Percentiles rank a stretch among this genome's conserved stretches.
These are phyloP conservation scores for Daldinia concentrica DNA, from an alignment of 495 filamentous ascomycete species.

Conservation along the genomic window DNA sequence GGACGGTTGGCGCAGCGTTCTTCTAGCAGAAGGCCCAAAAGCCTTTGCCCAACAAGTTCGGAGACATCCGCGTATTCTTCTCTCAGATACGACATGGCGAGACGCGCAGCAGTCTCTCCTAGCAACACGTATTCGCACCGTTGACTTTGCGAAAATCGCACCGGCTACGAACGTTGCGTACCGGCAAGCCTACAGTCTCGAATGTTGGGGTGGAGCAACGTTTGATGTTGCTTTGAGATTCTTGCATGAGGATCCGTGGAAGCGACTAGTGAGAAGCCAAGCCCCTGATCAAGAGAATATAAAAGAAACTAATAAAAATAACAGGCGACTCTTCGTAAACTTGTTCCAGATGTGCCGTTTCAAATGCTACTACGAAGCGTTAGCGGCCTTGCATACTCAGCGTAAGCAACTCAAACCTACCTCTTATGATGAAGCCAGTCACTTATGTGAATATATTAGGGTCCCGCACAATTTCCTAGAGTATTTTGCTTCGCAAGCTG, in stretches of 20 bases:
- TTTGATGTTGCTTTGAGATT: not conserved
- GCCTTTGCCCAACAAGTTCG: not conserved
- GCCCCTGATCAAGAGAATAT: not conserved
- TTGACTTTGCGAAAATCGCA: not conserved
- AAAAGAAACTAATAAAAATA: not conserved
- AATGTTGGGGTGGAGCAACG: not conserved
- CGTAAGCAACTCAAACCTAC: not conserved
- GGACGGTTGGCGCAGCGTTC: not conserved
- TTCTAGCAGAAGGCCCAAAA: not conserved
- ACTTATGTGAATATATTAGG: not conserved
- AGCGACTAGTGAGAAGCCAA: not conserved
- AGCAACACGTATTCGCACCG: not conserved
- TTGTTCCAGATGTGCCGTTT: not conserved
- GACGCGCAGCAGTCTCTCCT: not conserved
- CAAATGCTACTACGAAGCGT: not conserved
- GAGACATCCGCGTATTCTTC: not conserved
- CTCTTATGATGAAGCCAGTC: not conserved
- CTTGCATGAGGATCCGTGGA: not conserved
- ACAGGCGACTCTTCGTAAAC: not conserved
- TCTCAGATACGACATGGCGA: not conserved
- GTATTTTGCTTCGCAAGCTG: not conserved
- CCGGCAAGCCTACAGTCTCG: not conserved
- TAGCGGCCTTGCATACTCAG: not conserved
- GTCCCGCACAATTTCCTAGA: not conserved
- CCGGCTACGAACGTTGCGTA: not conserved